Conservation (phyloP, 805 yeast genomes). For the Candida parachauliodes region DNA sequence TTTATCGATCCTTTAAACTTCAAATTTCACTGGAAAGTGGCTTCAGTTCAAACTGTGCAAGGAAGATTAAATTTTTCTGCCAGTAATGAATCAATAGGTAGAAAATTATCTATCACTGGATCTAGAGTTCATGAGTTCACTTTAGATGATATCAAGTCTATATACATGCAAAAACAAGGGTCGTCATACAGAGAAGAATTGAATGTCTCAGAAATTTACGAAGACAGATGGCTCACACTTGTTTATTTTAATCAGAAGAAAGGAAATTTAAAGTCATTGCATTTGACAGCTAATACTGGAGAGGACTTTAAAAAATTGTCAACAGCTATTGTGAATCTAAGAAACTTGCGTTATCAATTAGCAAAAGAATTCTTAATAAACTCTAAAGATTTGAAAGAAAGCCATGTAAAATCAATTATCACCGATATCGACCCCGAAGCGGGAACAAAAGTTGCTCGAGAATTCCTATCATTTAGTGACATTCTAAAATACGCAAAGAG, state of each 20-base stretch:
- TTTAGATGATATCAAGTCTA: conserved; percentile 62
- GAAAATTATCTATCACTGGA: conserved; percentile 8
- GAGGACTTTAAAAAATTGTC: conserved; percentile 56
- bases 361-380: conserved; percentile 51
- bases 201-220: conserved; percentile 62
- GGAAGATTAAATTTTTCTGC: conserved; percentile 21
- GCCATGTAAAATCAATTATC: conserved; percentile 21
- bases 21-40: conserved; percentile 46
- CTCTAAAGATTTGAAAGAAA: conserved; percentile 32
- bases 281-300: conserved; percentile 66
- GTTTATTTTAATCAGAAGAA: conserved; percentile 61
- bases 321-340: conserved; percentile 55
- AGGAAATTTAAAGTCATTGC: conserved; percentile 71
- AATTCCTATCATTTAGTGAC: conserved; percentile 56
- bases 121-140: conserved; percentile 29
- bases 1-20: conserved; percentile 55
- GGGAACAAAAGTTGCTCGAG: conserved; percentile 16
- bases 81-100: conserved; percentile 15
- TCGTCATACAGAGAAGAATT: conserved; percentile 83
- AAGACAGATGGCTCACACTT: conserved; percentile 74
- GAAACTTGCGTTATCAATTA: conserved; percentile 60
- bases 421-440: conserved; percentile 13
- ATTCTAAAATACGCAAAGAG: conserved; percentile 62
- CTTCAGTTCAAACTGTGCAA: conserved; percentile 19
- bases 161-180: conserved; percentile 68